Conservation (phyloP, 2,329 filamentous ascomycete species). For the Penicillium capsulatum region DNA sequence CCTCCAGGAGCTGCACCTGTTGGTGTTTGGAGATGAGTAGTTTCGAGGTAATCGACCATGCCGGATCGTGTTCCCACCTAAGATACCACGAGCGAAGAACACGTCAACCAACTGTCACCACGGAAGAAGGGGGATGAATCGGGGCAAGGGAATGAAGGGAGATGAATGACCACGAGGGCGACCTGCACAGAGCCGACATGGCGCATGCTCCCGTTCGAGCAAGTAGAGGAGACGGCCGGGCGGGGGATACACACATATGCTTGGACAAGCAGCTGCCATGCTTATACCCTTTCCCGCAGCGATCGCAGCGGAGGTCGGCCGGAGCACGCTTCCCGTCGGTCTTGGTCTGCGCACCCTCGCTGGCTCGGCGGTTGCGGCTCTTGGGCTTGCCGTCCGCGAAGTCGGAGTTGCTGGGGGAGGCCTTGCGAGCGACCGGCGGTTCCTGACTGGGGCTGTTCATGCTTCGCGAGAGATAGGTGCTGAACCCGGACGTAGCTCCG, state of each 20-base stretch:
- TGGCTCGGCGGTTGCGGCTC: constrained; percentile 62
- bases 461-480: constrained; percentile 42
- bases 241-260: constrained; percentile 89
- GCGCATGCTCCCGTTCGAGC: constrained; percentile 40
- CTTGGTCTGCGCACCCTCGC: constrained; percentile 83
- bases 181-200: constrained; percentile 39
- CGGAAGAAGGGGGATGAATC: constrained; percentile 19
- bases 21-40: constrained; percentile 98
- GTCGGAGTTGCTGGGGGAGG: constrained; percentile 33
- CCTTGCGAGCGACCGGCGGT: constrained; percentile 37
- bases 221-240: constrained; percentile 34
- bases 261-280: constrained; percentile 99
- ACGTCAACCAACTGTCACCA: constrained; percentile 39
- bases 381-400: constrained; percentile 43
- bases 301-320: constrained; percentile 89
- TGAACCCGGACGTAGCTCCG: constrained; percentile 38
- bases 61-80: constrained; percentile 99
- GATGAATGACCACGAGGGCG: constrained; percentile 36
- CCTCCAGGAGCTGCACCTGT: constrained; percentile 95
- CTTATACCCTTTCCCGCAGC: constrained; percentile 99
- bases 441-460: constrained; percentile 35
- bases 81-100: constrained; percentile 31
- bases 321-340: constrained; percentile 74
- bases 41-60: constrained; percentile 96
- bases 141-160: constrained; percentile 31